These are phyloP conservation scores for Notholithocarpus densiflorus DNA, from an alignment of 306 rosid genomes.

Conservation along the genomic window DNA sequence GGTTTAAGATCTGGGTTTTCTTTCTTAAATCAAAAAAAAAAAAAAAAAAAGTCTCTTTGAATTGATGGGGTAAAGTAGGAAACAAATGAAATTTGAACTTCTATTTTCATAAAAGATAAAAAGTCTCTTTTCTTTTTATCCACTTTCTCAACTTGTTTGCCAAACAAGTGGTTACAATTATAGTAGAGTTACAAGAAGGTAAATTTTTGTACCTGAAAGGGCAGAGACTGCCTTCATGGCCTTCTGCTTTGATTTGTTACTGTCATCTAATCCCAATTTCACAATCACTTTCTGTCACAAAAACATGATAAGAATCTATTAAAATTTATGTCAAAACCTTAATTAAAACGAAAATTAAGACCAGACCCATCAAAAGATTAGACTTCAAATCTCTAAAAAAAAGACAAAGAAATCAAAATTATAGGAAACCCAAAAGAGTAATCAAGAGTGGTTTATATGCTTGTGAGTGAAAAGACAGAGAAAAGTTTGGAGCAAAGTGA, in stretches of 20 bases:
- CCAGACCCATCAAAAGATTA: not conserved
- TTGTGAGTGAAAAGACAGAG: not conserved
- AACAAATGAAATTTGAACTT: too few species aligned
- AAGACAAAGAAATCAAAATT: too few species aligned
- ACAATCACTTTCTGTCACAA: constrained; percentile 60
- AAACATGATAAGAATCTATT: constrained; percentile 1
- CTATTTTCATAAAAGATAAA: too few species aligned
- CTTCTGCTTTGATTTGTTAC: constrained; percentile 39
- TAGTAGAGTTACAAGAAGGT: not conserved
- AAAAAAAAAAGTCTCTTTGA: not conserved
- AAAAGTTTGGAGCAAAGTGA: not conserved
- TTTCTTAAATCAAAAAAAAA: not conserved
- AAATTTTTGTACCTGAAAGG: constrained; percentile 41
- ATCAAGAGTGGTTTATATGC: not conserved
- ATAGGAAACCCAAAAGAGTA: not conserved
- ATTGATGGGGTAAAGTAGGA: too few species aligned
- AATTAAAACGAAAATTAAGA: not conserved
- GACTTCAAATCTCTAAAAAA: too few species aligned
- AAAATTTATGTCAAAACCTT: not conserved
- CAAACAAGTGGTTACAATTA: not conserved
- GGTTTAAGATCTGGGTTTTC: not conserved
- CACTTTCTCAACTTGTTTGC: not conserved
- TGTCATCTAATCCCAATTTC: constrained; percentile 40
- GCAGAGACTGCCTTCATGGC: constrained; percentile 73
- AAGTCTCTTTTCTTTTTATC: not conserved